Conservation (phyloP, 257 asterid genomes). For the Scutellaria barbata region DNA sequence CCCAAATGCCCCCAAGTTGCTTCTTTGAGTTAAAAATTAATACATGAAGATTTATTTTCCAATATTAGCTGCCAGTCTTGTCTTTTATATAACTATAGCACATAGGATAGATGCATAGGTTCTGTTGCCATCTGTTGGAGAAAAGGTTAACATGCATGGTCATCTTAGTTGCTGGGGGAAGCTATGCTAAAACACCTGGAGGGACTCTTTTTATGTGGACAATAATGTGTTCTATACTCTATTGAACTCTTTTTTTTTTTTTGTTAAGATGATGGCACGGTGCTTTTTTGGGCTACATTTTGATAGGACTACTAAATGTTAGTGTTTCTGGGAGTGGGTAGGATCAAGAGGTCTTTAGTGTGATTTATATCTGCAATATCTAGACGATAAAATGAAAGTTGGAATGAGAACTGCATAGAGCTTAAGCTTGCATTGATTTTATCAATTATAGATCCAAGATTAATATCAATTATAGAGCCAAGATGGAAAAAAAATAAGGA, state of each 20-base stretch:
- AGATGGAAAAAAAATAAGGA: background rate
- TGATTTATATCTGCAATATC: background rate
- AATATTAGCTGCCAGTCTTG: background rate
- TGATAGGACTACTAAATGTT: background rate
- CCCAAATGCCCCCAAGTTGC: background rate
- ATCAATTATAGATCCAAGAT: constrained; percentile 3
- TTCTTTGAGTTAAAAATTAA: background rate
- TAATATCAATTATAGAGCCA: constrained; percentile 6
- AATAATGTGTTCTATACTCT: constrained; percentile 1
- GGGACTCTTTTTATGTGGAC: background rate
- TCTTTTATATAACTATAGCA: constrained; percentile 3
- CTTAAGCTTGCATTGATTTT: background rate
- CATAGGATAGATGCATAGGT: background rate
- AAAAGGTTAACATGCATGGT: constrained; percentile 4
- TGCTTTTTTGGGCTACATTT: background rate
- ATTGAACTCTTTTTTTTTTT: too few species aligned
- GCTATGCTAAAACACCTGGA: constrained; percentile 8
- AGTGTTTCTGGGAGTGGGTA: background rate
- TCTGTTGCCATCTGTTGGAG: background rate
- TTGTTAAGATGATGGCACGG: background rate
- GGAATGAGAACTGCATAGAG: background rate
- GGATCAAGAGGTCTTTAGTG: background rate
- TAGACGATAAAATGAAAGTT: background rate
- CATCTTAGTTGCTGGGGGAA: constrained; percentile 1
- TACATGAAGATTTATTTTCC: background rate